Evolutionary conservation across 2,329 filamentous ascomycete genomes (phyloP), one percentile per base, ranked within the genome.

Genomic region (Sporothrix pallida): DNA sequence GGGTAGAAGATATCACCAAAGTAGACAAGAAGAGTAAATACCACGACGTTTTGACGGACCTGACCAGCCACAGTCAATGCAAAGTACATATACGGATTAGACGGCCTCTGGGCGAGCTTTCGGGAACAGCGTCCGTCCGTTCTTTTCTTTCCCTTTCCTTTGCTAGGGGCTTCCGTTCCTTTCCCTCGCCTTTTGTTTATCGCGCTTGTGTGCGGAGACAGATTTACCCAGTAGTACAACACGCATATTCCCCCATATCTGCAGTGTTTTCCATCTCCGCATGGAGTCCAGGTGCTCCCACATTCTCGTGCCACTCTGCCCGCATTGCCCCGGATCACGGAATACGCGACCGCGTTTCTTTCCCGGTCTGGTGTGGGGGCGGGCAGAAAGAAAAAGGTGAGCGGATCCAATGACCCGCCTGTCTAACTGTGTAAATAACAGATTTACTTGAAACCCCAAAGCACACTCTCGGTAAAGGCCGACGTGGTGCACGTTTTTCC

Each of bases 271-370:
- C 52, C 37, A 44, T 62, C 58, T 44, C 58, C 58, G 58, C 58
- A 62, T 20, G 7, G 26, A 12, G 13, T 8, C 0, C 20, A 37
- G 2, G 15, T 10, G 1, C 15, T 62, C 58, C 5, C 12, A 42
- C 15, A n/a, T 2, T 2, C 31, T 44, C 31, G 26, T 3, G 10
- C 56, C 10, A 26, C n/a, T 56, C 26, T 62, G 58, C 37, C 31
- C 31, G 13, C 58, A 62, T 20, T 62, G 58, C 58, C 58, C 58
- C 58, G 58, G 31, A 62, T 31, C 56, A 58, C 56, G 23, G 3
- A 31, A 31, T 31, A 58, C 23, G 56, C 56, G 56, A 58, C 56
- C 56, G 56, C 23, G 8, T 17, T 31, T 3, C 3, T 56, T 56
- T 20, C 54, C 20, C 8, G 20, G 26, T 62, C 31, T 44, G 17